Conservation (phyloP, 208 protist genomes). For the Acanthamoeba triangularis region DNA sequence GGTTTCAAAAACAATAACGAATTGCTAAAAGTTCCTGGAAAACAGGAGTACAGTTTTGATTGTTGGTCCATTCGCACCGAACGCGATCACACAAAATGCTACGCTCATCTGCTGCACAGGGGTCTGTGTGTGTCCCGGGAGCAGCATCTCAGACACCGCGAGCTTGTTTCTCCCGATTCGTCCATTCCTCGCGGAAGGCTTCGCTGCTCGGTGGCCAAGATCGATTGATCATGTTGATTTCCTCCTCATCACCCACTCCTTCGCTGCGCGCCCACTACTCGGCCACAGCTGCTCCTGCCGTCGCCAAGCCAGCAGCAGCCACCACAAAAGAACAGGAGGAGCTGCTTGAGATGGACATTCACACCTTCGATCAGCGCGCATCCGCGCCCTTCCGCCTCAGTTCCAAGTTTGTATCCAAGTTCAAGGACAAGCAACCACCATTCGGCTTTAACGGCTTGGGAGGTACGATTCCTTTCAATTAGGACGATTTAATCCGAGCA, state of each 20-base stretch:
- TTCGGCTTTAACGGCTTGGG: conserved; percentile 90
- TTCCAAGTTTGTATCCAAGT: conserved; percentile 78
- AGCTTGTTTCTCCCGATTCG: too few species aligned
- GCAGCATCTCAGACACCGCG: too few species aligned
- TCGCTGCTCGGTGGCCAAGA: not conserved
- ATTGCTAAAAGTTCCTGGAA: too few species aligned
- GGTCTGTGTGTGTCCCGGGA: too few species aligned
- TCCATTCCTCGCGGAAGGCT: not conserved
- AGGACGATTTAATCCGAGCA: not conserved
- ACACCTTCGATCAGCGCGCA: conserved; percentile 3
- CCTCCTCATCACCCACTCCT: not conserved
- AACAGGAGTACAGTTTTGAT: too few species aligned
- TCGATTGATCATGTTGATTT: not conserved
- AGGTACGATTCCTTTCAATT: not conserved
- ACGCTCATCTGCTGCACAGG: too few species aligned
- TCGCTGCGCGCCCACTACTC: too few species aligned
- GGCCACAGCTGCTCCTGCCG: not conserved
- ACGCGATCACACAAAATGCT: too few species aligned
- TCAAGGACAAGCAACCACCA: conserved; percentile 63
- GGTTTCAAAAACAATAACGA: too few species aligned
- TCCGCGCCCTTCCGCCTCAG: conserved; percentile 74
- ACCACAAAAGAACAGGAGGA: conserved; percentile 30
- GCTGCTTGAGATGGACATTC: conserved; percentile 42
- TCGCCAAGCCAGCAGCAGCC: not conserved
- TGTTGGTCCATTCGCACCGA: too few species aligned